phyloP scores from a whole-genome alignment of 2,329 filamentous ascomycete species.

The Torrubiella hemipterigena region DNA sequence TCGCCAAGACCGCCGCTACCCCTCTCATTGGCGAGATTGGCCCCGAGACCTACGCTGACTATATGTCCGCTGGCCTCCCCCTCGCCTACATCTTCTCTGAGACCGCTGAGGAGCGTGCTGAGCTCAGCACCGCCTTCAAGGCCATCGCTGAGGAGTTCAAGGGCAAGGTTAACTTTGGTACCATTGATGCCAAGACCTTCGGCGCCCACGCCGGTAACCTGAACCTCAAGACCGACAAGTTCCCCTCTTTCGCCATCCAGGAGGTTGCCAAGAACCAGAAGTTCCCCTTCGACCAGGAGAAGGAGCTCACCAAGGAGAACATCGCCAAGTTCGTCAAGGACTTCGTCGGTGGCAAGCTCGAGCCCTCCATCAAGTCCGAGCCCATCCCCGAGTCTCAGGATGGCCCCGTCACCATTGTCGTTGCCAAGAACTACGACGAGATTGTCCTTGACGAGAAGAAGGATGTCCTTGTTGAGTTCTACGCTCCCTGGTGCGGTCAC shows the following conservation, averaged over 20 bases:
- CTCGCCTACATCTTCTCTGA: constrained; percentile 97
- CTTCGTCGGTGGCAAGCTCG: constrained; percentile 75
- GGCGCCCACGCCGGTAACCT: constrained; percentile 93
- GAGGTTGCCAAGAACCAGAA: constrained; percentile 92
- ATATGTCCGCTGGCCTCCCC: constrained; percentile 87
- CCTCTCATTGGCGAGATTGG: constrained; percentile 92
- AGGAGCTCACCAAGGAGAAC: constrained; percentile 58
- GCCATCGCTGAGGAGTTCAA: constrained; percentile 83
- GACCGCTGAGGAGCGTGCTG: constrained; percentile 75
- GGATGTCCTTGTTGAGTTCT: constrained; percentile 97
- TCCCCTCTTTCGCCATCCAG: constrained; percentile 97
- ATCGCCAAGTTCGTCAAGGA: constrained; percentile 78
- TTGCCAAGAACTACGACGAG: constrained; percentile 88
- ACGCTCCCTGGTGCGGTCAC: constrained; percentile 98
- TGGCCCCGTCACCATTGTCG: constrained; percentile 73
- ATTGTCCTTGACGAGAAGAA: constrained; percentile 87
- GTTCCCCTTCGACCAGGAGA: constrained; percentile 82
- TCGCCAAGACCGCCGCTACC: constrained; percentile 74
- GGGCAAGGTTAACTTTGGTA: constrained; percentile 93
- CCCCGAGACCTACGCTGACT: constrained; percentile 88
- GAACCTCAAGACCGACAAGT: constrained; percentile 90
- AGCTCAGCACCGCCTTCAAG: constrained; percentile 67
- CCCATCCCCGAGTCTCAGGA: constrained; percentile 90
- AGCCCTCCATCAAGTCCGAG: constrained; percentile 97
- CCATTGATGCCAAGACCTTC: constrained; percentile 88